These are phyloP conservation scores for Sequoiadendron giganteum DNA, from an alignment of 75 land plant genomes.

Conservation along the genomic window DNA sequence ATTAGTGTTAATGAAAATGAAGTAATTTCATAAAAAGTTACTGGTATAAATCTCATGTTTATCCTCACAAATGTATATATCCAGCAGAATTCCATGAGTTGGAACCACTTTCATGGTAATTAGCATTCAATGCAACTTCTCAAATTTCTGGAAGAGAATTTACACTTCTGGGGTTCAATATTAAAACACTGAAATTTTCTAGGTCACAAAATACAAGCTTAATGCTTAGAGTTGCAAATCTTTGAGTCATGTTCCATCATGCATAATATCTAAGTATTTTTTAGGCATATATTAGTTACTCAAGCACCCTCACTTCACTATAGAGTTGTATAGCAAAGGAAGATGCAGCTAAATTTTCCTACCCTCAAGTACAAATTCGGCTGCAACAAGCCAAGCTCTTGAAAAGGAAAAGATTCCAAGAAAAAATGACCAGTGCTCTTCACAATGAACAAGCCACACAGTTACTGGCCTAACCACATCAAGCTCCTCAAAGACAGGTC, in stretches of 20 bases:
- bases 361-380: not conserved
- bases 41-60: not conserved
- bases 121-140: not conserved
- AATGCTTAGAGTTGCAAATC: not conserved
- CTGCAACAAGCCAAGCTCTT: not conserved
- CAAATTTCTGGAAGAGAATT: not conserved
- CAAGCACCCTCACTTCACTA: not conserved
- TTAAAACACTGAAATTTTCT: not conserved
- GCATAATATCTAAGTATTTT: not conserved
- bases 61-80: not conserved
- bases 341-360: not conserved
- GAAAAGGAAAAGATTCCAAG: not conserved
- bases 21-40: not conserved
- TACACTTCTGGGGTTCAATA: not conserved
- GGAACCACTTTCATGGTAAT: not conserved
- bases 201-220: not conserved
- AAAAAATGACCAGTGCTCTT: not conserved
- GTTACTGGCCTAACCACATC: not conserved
- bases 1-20: not conserved
- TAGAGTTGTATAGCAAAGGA: not conserved
- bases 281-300: not conserved
- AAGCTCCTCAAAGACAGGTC: not conserved
- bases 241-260: not conserved
- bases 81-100: not conserved
- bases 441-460: not conserved